Evolutionary conservation across 257 asterid species (phyloP), one percentile per base, ranked within the genome.

Genomic region (Fraxinus americana): DNA sequence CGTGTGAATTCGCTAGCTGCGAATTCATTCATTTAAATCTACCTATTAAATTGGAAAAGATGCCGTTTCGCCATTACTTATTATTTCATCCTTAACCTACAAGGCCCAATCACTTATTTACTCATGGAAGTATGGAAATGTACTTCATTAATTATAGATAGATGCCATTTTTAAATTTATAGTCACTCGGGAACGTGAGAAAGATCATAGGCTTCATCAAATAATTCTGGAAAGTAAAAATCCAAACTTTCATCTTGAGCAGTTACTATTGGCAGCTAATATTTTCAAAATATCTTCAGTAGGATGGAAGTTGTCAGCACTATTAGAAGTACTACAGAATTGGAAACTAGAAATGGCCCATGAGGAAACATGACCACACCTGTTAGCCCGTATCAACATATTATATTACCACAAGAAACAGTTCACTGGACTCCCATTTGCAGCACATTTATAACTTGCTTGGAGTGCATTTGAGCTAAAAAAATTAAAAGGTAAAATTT

Each of bases 161-260:
- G 12, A 61, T 71, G 72, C 29, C 32, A 39, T 39, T 69, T 70
- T 39, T 67, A 27, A 67, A 79, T 27, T 30, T 69, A 48, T 34
- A 67, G 75, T 29, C 57, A 66, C 45, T 59, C 34, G 71, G 9
- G 54, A 36, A 72, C 41, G 72, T 67, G 77, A 70, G 59, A 50
- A 61, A 4, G 5, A 36, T 48, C 43, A 71, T 35, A 75, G 6
- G 63, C 68, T 77, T 34, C 17, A 67, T 32, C 73, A 52, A 79
- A 69, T 41, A 82, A 59, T 35, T 21, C 25, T n/a, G 29, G 67
- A 61, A 23, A 61, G 25, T 21, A 23, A 61, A n/a, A 61, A n/a
- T 1, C 32, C 32, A 21, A 61, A 21, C 0, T 21, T 61, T 61
- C 27, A 61, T 23, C 67, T 61, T 10, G 14, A 61, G 16, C 32